Evolutionary conservation across 176 grass and related monocot genomes (phyloP).

Genomic region (Carex cristatella): DNA sequence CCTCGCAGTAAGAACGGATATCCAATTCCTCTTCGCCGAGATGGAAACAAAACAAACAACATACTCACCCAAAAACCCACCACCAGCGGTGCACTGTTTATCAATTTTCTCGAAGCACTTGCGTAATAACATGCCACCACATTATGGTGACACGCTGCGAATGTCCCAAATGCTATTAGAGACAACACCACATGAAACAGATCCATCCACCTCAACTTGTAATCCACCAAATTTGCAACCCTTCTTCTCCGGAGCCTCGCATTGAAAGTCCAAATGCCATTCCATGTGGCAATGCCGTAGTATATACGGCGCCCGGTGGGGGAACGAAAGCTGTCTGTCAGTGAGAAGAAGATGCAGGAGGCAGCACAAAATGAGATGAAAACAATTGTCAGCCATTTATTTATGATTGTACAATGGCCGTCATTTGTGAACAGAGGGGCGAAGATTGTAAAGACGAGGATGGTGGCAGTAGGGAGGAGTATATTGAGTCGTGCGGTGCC

Average conservation of each 20-base stretch:
- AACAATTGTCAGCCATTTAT: conserved; percentile 31
- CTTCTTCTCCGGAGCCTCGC: conserved; percentile 21
- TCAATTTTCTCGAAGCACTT: conserved; percentile 52
- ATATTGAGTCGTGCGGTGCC: conserved; percentile 84
- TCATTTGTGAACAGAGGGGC: conserved; percentile 75
- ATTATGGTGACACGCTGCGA: conserved; percentile 70
- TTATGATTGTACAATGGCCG: conserved; percentile 41
- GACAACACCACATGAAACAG: conserved; percentile 62
- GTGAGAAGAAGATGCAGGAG: conserved; percentile 89
- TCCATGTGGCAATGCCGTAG: conserved; percentile 59
- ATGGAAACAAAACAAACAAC: conserved; percentile 78
- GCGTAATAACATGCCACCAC: conserved; percentile 68
- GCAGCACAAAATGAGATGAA: conserved; percentile 54
- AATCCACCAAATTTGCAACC: conserved; percentile 34
- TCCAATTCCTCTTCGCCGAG: conserved; percentile 69
- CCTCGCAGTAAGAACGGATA: conserved; percentile 70
- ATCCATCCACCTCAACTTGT: conserved; percentile 67
- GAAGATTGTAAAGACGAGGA: conserved; percentile 89
- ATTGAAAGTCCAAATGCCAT: conserved; percentile 58
- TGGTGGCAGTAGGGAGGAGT: conserved; percentile 83
- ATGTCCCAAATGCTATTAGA: conserved; percentile 59
- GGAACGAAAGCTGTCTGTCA: conserved; percentile 87
- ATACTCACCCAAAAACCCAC: conserved; percentile 74
- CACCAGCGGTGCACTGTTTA: conserved; percentile 63
- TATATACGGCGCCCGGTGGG: conserved; percentile 40